Conservation (phyloP, 1,139 yeast genomes). For the Citeromyces siamensis region DNA sequence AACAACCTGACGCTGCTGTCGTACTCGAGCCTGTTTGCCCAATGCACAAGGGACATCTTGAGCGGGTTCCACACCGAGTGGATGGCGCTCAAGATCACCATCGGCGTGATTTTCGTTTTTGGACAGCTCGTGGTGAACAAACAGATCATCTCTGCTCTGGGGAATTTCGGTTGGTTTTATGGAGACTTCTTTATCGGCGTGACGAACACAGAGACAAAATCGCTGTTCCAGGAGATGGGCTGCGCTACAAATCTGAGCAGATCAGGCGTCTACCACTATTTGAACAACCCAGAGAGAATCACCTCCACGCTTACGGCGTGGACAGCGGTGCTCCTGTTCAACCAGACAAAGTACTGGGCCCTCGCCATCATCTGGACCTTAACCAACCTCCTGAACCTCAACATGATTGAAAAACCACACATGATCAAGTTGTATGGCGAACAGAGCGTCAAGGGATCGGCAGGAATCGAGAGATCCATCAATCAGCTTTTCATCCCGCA, state of each 20-base stretch:
- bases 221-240: conserved; percentile 5
- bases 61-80: conserved; percentile 15
- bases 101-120: conserved; percentile 40
- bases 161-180: conserved; percentile 83
- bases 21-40: conserved; percentile 31
- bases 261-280: conserved; percentile 75
- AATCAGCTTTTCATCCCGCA: conserved; percentile 10
- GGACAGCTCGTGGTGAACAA: conserved; percentile 65
- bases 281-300: conserved; percentile 77
- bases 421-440: conserved; percentile 73
- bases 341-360: conserved; percentile 35
- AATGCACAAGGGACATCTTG: conserved; percentile 10
- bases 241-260: conserved; percentile 33
- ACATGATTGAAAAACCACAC: conserved; percentile 69
- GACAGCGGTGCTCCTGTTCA: conserved; percentile 61
- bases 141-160: conserved; percentile 64
- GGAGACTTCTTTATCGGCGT: conserved; percentile 67
- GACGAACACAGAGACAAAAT: conserved; percentile 15
- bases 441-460: conserved; percentile 21
- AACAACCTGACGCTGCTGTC: conserved; percentile 37
- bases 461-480: conserved; percentile 10
- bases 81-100: conserved; percentile 43
- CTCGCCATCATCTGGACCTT: conserved; percentile 60
- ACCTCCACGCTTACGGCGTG: conserved; percentile 77
- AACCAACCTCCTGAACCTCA: conserved; percentile 54